Percentiles rank a stretch among this genome's conserved stretches.
phyloP scores from a whole-genome alignment of 441 rosid genomes.

The Aquilaria agallochum region DNA sequence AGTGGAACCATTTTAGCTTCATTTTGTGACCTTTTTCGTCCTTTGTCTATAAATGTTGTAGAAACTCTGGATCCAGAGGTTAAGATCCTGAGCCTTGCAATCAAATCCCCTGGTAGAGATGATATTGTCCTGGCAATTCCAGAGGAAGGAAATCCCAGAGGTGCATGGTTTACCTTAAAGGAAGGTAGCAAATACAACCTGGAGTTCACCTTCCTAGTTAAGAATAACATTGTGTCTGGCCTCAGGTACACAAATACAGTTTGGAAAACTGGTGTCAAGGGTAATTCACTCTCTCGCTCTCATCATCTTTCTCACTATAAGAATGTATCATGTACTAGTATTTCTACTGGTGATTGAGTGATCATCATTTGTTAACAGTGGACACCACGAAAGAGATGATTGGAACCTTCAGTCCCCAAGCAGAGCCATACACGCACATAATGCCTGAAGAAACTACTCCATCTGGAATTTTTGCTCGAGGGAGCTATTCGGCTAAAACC shows the following conservation, averaged over 20 bases:
- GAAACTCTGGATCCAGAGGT: conserved; percentile 48
- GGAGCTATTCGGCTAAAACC: conserved; percentile 48
- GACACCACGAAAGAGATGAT: conserved; percentile 46
- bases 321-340: background rate
- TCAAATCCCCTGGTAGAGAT: conserved; percentile 36
- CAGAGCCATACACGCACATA: conserved; percentile 46
- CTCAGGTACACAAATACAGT: conserved; percentile 47
- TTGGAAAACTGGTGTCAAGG: conserved; percentile 55
- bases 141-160: conserved; percentile 38
- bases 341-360: background rate
- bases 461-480: conserved; percentile 55
- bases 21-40: conserved; percentile 14
- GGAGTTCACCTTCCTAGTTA: conserved; percentile 42
- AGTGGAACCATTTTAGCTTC: background rate
- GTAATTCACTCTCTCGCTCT: conserved; percentile 20
- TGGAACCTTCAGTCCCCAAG: conserved; percentile 66
- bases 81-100: conserved; percentile 44
- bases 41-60: conserved; percentile 13
- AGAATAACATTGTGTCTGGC: conserved; percentile 49
- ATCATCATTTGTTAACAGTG: conserved; percentile 26
- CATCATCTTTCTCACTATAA: background rate
- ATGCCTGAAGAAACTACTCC: conserved; percentile 60
- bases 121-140: conserved; percentile 43
- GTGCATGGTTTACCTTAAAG: conserved; percentile 50
- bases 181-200: conserved; percentile 46